phyloP scores from a whole-genome alignment of 2,329 filamentous ascomycete genomes.

The Fusarium sp. region DNA sequence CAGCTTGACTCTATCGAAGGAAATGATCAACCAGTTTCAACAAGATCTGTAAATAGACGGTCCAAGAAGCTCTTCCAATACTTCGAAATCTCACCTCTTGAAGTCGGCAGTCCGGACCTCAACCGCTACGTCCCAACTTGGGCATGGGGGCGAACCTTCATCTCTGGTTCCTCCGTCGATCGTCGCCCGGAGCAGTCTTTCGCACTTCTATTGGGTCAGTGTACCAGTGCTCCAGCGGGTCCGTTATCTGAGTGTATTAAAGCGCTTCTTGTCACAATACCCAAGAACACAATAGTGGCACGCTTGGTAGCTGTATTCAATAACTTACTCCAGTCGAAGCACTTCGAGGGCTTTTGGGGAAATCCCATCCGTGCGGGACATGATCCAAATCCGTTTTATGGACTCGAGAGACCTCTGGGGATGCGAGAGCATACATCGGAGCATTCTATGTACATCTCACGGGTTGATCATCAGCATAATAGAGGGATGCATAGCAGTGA shows the following conservation, averaged over 20 bases:
- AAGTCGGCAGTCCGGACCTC: conserved; percentile 31
- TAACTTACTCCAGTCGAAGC: conserved; percentile 16
- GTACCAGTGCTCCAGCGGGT: conserved; percentile 33
- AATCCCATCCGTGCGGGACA: conserved; percentile 39
- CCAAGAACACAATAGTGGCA: conserved; percentile 29
- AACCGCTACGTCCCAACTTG: conserved; percentile 35
- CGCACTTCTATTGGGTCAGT: conserved; percentile 31
- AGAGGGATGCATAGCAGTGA: fast-evolving
- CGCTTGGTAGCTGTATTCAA: conserved; percentile 11
- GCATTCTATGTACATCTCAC: fast-evolving
- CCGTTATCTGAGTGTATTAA: conserved; percentile 35
- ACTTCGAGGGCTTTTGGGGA: conserved; percentile 33
- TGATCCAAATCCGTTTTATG: conserved; percentile 40
- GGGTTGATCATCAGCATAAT: fast-evolving
- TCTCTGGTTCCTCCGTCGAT: conserved; percentile 31
- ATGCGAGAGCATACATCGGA: neutral
- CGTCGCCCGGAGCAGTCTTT: conserved; percentile 33
- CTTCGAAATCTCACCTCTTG: conserved; percentile 37
- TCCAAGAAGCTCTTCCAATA: conserved; percentile 29
- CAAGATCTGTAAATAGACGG: fast-evolving
- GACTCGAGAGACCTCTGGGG: neutral
- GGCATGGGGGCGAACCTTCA: conserved; percentile 38
- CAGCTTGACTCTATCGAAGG: neutral
- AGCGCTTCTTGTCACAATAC: conserved; percentile 19
- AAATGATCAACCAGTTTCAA: fast-evolving